Evolutionary conservation across 225 moss, liverwort and hornwort genomes (phyloP), one percentile per base, ranked within the genome.

Genomic region (Thuidium tamariscinum): DNA sequence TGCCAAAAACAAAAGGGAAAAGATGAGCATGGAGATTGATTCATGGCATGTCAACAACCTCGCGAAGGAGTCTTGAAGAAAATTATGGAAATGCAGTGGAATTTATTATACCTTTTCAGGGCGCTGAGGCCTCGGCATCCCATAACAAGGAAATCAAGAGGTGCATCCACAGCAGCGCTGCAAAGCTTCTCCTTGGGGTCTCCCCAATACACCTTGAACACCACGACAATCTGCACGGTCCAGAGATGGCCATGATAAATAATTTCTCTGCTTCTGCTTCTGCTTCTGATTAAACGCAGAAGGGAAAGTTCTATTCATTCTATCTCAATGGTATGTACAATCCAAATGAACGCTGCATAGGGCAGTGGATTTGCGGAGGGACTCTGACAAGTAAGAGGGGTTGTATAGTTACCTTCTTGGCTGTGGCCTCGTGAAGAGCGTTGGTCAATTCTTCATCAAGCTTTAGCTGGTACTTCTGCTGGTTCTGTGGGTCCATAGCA

Each of bases 171-270:
- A 60, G 91, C 92, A 66, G 95, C 92, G 27, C 87, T 93, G 82
- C 92, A 89, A 7, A 97, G 80, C 83, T 93, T 97, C 77, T 93
- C 91, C 69, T 93, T 90, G 16, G 95, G 69, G 82, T 97, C 95
- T 88, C 97, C 95, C 89, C 94, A 95, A 85, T 95, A 95, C 11
- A 97, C 89, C 91, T 97, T 95, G 51, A 88, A 91, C 22, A 88
- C 59, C 37, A 95, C 92, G 23, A 79, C 89, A 82, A 92, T 66
- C 95, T 95, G 94, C 88, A 89, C 67, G n/a, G n/a, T n/a, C 41
- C 78, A 75, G 34, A n/a, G 37, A 49, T 16, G 60, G n/a, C 46
- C 73, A 59, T 18, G 34, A n/a, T 23, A 61, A 27, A 82, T 18
- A 57, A n/a, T 65, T 76, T 79, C 54, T 82, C 66, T 73, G 74